Percentiles rank a stretch among this genome's conserved stretches.
These are phyloP conservation scores for Serpula lacrymans DNA, from an alignment of 768 basidiomycete genomes.

Conservation along the genomic window DNA sequence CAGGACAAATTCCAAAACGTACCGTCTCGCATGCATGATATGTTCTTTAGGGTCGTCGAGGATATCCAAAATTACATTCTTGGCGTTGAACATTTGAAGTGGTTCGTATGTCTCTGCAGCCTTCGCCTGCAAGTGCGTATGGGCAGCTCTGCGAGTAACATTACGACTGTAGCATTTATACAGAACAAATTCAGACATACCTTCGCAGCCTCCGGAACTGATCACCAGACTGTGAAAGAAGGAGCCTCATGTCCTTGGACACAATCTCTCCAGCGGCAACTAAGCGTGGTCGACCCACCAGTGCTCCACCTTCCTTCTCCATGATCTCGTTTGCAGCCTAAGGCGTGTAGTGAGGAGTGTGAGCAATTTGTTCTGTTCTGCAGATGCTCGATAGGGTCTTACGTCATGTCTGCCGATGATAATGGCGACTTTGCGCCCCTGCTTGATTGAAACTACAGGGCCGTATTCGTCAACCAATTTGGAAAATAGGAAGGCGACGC, in stretches of 20 bases:
- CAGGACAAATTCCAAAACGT: conserved; percentile 27
- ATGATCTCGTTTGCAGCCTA: conserved; percentile 56
- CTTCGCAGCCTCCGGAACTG: conserved; percentile 53
- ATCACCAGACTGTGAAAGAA: conserved; percentile 50
- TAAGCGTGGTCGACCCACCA: conserved; percentile 47
- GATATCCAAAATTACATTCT: conserved; percentile 22
- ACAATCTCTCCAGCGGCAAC: conserved; percentile 53
- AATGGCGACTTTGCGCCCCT: conserved; percentile 31
- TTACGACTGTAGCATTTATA: too few species aligned
- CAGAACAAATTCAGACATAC: too few species aligned
- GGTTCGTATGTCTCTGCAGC: conserved; percentile 41
- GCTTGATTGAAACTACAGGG: conserved; percentile 51
- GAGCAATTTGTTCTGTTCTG: too few species aligned
- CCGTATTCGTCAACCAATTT: conserved; percentile 57
- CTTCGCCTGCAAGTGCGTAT: conserved; percentile 51
- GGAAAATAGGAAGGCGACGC: conserved; percentile 32
- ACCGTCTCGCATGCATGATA: conserved; percentile 49
- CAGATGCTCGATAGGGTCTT: not conserved
- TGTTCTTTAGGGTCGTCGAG: conserved; percentile 26
- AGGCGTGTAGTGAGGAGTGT: conserved; percentile 7
- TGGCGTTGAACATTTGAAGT: conserved; percentile 35
- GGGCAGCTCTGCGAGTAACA: conserved; percentile 44
- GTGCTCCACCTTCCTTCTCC: conserved; percentile 51
- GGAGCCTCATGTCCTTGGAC: conserved; percentile 47
- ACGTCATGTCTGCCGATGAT: conserved; percentile 20